Conservation (phyloP, 495 filamentous ascomycete species). For the Trypethelium eluteriae region DNA sequence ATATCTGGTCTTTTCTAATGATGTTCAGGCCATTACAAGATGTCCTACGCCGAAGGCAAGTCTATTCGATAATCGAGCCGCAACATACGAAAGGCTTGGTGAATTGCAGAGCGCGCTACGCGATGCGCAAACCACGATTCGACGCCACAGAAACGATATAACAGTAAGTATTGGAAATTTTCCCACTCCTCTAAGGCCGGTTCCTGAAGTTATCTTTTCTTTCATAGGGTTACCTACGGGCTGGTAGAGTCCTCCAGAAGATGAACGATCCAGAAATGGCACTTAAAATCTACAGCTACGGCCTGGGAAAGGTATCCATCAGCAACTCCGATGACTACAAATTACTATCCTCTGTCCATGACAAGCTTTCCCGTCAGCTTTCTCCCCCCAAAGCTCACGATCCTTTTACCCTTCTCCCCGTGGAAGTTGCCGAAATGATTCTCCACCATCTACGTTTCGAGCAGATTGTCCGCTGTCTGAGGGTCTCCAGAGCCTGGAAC, state of each 20-base stretch:
- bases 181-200: background rate
- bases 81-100: slow-evolving; percentile 51
- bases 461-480: slow-evolving; percentile 39
- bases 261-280: slow-evolving; percentile 48
- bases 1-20: background rate
- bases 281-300: slow-evolving; percentile 54
- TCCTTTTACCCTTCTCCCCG: slow-evolving; percentile 29
- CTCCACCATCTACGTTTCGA: slow-evolving; percentile 31
- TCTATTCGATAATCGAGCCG: slow-evolving; percentile 55
- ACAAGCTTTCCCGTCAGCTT: slow-evolving; percentile 37
- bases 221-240: slow-evolving; percentile 55
- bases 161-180: slow-evolving; percentile 24
- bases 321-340: background rate
- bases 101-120: slow-evolving; percentile 47
- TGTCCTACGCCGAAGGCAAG: background rate
- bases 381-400: slow-evolving; percentile 33
- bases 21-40: background rate
- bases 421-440: slow-evolving; percentile 33
- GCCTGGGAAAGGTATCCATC: slow-evolving; percentile 46
- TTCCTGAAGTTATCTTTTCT: background rate
- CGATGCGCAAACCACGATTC: slow-evolving; percentile 56
- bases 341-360: slow-evolving; percentile 29
- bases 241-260: slow-evolving; percentile 52
- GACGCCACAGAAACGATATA: slow-evolving; percentile 41
- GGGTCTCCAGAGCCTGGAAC: slow-evolving; percentile 50